Conservation (phyloP, 176 grass and related monocot species). For the Phragmites australis region DNA sequence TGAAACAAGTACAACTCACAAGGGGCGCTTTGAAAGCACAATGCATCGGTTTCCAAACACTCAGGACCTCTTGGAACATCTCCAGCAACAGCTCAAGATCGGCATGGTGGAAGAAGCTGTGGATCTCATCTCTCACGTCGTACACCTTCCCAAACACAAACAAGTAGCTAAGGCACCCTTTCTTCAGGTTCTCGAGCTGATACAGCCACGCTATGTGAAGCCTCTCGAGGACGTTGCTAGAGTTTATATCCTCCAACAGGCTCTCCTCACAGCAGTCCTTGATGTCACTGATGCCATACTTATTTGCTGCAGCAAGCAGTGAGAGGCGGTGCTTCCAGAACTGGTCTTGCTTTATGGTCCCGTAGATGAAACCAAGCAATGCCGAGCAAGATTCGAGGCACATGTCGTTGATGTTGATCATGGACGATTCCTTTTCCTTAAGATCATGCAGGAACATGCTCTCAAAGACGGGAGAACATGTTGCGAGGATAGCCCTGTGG, state of each 20-base stretch:
- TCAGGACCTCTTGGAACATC: slow-evolving; percentile 87
- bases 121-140: slow-evolving; percentile 80
- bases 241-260: slow-evolving; percentile 74
- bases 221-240: slow-evolving; percentile 73
- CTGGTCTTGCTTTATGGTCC: slow-evolving; percentile 57
- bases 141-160: slow-evolving; percentile 91
- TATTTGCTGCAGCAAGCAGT: slow-evolving; percentile 68
- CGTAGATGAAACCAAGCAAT: slow-evolving; percentile 72
- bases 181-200: slow-evolving; percentile 68
- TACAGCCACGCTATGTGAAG: slow-evolving; percentile 83
- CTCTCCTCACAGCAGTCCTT: slow-evolving; percentile 92
- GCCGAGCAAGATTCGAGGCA: slow-evolving; percentile 61
- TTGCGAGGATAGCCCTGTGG: slow-evolving; percentile 71
- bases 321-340: slow-evolving; percentile 81
- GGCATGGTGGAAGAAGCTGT: slow-evolving; percentile 64
- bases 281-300: slow-evolving; percentile 64
- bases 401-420: slow-evolving; percentile 74
- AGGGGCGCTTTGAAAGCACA: neutral
- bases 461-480: slow-evolving; percentile 68
- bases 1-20: neutral
- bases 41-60: slow-evolving; percentile 62
- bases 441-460: slow-evolving; percentile 92
- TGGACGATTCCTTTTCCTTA: slow-evolving; percentile 61
- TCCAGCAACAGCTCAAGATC: slow-evolving; percentile 80
- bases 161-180: slow-evolving; percentile 74